A percentile compares a stretch with the other conserved stretches of the same genome.
Evolutionary conservation across 345 rosid genomes (phyloP).

Genomic region (Eucalyptus victrix): DNA sequence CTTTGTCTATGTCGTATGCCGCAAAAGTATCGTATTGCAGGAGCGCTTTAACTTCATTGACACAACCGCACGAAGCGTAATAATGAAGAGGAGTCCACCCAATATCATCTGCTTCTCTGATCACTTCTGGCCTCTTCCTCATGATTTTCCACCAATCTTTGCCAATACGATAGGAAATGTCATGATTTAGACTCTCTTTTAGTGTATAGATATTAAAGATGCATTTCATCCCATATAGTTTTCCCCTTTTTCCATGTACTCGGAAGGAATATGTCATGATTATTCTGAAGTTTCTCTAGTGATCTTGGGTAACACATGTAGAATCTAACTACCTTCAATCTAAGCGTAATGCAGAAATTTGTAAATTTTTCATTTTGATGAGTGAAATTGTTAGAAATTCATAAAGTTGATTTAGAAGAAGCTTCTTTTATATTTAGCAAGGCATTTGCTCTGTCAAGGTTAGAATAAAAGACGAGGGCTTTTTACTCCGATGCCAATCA

Average conservation of each 20-base stretch:
- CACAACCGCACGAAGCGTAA: accelerated
- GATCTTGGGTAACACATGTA: neutral
- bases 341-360: neutral
- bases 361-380: neutral
- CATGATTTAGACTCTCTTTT: neutral
- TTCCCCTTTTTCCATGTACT: neutral
- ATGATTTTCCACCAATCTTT: too few species aligned
- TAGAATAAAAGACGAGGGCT: too few species aligned
- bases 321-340: neutral
- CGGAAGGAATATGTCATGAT: neutral
- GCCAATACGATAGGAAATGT: too few species aligned
- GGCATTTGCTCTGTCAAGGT: too few species aligned
- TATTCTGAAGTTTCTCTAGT: too few species aligned
- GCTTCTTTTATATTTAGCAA: too few species aligned
- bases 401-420: neutral
- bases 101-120: too few species aligned
- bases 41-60: accelerated
- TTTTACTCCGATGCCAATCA: too few species aligned
- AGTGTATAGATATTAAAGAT: neutral
- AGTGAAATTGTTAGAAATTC: neutral
- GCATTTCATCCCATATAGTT: neutral
- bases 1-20: too few species aligned
- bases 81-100: too few species aligned
- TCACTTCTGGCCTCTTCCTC: too few species aligned
- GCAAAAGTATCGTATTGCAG: accelerated